phyloP scores from a whole-genome alignment of 371 early-diverging fungal genomes.

The Lichtheimia hyalospora region DNA sequence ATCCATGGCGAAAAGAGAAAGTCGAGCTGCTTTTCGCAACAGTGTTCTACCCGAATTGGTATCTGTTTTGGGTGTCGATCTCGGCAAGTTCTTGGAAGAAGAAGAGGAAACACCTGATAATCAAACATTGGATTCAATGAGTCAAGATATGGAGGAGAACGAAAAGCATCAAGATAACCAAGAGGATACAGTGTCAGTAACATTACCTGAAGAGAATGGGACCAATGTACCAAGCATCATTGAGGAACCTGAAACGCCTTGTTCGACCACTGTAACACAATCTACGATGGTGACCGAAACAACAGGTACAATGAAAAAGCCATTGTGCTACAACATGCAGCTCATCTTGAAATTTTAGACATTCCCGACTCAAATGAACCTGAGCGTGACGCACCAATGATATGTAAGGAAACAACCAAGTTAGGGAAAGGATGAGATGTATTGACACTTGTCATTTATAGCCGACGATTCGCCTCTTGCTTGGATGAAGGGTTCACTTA shows the following conservation, averaged over 20 bases:
- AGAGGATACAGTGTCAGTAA: not conserved
- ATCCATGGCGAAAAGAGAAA: conserved; percentile 22
- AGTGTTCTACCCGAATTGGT: conserved; percentile 52
- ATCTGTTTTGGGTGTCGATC: conserved; percentile 46
- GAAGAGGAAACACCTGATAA: conserved; percentile 27
- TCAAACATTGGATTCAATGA: not conserved
- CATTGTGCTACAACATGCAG: conserved; percentile 1
- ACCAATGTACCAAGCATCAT: too few relatives aligned
- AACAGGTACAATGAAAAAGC: too few relatives aligned
- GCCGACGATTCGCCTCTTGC: conserved; percentile 22
- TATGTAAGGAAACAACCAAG: not conserved
- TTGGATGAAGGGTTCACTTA: conserved; percentile 89
- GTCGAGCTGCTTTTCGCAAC: conserved; percentile 31
- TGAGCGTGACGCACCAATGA: conserved; percentile 2
- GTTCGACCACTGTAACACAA: too few relatives aligned
- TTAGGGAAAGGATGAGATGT: not conserved
- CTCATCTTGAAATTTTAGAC: not conserved
- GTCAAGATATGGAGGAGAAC: not conserved
- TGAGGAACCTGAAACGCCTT: too few relatives aligned
- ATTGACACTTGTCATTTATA: not conserved
- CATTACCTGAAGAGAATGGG: not conserved
- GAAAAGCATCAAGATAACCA: not conserved
- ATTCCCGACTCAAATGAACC: too few relatives aligned
- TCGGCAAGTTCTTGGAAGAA: conserved; percentile 47
- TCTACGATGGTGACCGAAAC: too few relatives aligned